Evolutionary conservation across 1,139 yeast species (phyloP).

Genomic region (Debaryomycetaceae sp.): DNA sequence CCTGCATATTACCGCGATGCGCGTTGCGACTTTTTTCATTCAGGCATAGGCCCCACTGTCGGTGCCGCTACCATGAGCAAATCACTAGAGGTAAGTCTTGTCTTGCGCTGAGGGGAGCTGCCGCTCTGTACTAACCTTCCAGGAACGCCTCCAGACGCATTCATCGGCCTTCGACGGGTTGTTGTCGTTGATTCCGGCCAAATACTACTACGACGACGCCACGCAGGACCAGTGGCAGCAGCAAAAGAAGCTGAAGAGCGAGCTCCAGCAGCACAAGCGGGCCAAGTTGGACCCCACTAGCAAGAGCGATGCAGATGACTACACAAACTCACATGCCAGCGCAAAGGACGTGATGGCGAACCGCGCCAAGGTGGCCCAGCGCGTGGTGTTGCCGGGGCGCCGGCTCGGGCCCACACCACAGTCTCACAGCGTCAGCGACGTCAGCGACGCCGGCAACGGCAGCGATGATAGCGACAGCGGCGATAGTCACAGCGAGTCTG

Average conservation of each 20-base stretch:
- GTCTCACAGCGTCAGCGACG: constrained; percentile 12
- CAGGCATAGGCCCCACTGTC: background rate
- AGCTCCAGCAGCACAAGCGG: constrained; percentile 55
- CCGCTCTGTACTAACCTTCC: constrained; percentile 13
- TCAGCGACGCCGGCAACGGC: constrained; percentile 15
- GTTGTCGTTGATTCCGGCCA: constrained; percentile 87
- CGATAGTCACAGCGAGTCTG: constrained; percentile 5
- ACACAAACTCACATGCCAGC: constrained; percentile 37
- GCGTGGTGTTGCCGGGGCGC: constrained; percentile 52
- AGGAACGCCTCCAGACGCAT: constrained; percentile 81
- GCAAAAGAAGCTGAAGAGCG: constrained; percentile 69
- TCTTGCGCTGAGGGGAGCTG: too few species aligned
- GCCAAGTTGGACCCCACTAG: constrained; percentile 73
- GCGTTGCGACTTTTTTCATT: background rate
- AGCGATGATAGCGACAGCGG: constrained; percentile 15
- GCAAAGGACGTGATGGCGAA: constrained; percentile 67
- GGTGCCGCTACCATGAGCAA: constrained; percentile 33
- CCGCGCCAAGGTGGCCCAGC: constrained; percentile 53
- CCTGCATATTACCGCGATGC: constrained; percentile 1
- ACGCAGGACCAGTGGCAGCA: constrained; percentile 87
- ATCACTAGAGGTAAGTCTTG: constrained; percentile 47
- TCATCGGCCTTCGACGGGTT: constrained; percentile 88
- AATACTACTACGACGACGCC: constrained; percentile 79
- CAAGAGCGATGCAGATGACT: constrained; percentile 41
- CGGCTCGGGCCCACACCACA: too few species aligned